phyloP scores from a whole-genome alignment of 305 asterid genomes.

The Fraxinus angustifolia region DNA sequence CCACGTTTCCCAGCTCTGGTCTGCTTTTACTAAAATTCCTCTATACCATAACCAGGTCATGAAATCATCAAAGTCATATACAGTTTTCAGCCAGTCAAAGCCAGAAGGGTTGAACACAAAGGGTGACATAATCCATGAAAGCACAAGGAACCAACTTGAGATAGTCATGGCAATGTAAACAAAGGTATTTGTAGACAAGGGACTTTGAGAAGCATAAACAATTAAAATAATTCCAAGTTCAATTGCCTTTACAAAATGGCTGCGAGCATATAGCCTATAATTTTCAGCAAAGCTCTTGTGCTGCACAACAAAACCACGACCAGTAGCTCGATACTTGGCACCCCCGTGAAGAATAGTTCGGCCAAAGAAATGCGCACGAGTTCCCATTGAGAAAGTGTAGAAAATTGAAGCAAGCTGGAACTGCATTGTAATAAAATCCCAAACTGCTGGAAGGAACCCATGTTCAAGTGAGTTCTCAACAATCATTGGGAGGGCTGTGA shows the following conservation, averaged over 20 bases:
- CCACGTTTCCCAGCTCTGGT: conserved; percentile 96
- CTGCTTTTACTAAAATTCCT: conserved; percentile 76
- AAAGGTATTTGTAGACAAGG: conserved; percentile 43
- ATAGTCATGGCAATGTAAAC: conserved; percentile 82
- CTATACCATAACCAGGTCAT: conserved; percentile 80
- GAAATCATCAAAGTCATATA: conserved; percentile 80
- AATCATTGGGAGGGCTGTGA: conserved; percentile 92
- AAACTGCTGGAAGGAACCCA: conserved; percentile 78
- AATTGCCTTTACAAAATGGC: conserved; percentile 94
- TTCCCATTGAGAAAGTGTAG: conserved; percentile 92
- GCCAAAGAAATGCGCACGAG: conserved; percentile 89
- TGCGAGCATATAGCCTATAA: conserved; percentile 79
- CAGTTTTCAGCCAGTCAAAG: conserved; percentile 95
- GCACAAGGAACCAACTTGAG: conserved; percentile 92
- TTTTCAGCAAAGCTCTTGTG: conserved; percentile 92
- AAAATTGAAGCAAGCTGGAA: conserved; percentile 75
- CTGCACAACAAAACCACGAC: conserved; percentile 94
- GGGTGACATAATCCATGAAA: conserved; percentile 91
- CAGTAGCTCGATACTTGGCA: conserved; percentile 93
- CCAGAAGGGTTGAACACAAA: conserved; percentile 88
- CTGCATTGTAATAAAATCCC: conserved; percentile 93
- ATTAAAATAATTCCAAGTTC: conserved; percentile 84
- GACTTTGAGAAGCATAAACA: conserved; percentile 72
- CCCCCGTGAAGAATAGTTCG: conserved; percentile 96
- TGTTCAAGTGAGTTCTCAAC: conserved; percentile 85